phyloP scores from a whole-genome alignment of 164 flowering plant genomes.

The Tetracentron sinense region DNA sequence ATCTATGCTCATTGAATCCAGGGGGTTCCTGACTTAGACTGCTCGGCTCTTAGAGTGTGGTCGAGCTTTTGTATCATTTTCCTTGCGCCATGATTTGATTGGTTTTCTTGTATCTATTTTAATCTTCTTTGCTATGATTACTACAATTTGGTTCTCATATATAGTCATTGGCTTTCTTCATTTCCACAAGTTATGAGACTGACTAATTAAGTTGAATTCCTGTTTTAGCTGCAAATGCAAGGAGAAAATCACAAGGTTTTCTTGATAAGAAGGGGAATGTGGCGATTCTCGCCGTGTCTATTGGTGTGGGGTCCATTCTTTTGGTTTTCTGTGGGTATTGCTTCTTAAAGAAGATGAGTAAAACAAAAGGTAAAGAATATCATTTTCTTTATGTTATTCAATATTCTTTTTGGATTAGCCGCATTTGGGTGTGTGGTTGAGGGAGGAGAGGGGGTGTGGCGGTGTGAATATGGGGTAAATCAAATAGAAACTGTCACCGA shows the following conservation, averaged over 20 bases:
- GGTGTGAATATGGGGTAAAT: not conserved
- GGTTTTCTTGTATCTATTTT: too few species aligned
- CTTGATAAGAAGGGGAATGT: not conserved
- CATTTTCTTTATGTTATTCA: not conserved
- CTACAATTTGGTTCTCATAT: not conserved
- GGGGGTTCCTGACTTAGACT: too few species aligned
- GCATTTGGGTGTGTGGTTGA: too few species aligned
- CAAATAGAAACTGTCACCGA: not conserved
- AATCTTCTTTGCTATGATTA: too few species aligned
- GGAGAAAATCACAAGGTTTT: not conserved
- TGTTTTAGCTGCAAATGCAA: conserved; percentile 11
- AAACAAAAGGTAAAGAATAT: not conserved
- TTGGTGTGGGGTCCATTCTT: not conserved
- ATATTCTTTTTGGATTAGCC: not conserved
- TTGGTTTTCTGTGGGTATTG: not conserved
- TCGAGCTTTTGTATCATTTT: too few species aligned
- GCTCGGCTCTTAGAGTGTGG: too few species aligned
- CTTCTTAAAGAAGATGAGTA: not conserved
- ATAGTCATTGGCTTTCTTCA: not conserved
- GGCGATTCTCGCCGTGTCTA: not conserved
- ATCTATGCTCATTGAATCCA: too few species aligned
- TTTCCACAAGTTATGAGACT: not conserved
- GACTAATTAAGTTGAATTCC: not conserved
- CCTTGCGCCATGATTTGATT: too few species aligned
- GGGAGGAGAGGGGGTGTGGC: not conserved